These are phyloP conservation scores for Glomus cerebriforme DNA, from an alignment of 192 early-diverging fungal genomes.

Conservation along the genomic window DNA sequence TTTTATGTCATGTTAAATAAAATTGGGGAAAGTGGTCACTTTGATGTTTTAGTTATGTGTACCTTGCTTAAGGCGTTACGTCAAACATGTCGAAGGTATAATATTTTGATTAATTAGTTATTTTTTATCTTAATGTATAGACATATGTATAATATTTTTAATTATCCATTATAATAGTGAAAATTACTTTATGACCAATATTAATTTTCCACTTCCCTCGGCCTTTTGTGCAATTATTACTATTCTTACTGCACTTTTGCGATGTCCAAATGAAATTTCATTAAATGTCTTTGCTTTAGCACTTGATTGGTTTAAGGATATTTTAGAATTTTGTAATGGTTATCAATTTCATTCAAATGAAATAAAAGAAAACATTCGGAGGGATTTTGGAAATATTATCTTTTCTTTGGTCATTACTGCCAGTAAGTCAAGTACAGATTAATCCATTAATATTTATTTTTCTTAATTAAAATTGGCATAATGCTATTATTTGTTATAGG, in stretches of 20 bases:
- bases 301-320: constrained; percentile 19
- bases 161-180: neutral
- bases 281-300: neutral
- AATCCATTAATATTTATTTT: neutral
- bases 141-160: neutral
- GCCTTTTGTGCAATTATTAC: constrained; percentile 11
- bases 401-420: neutral
- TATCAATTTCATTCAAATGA: neutral
- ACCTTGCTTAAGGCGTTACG: neutral
- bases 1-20: constrained; percentile 13
- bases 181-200: constrained; percentile 7
- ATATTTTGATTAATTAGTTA: neutral
- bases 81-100: neutral
- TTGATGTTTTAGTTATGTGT: constrained; percentile 17
- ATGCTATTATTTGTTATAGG: constrained; percentile 12
- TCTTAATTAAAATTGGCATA: neutral
- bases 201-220: neutral
- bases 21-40: neutral
- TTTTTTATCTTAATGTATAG: neutral
- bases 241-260: neutral
- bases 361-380: neutral
- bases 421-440: neutral
- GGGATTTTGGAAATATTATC: neutral
- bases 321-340: constrained; percentile 8
- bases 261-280: neutral